Conservation (phyloP, 2,329 filamentous ascomycete species). For the Phoma sp. region DNA sequence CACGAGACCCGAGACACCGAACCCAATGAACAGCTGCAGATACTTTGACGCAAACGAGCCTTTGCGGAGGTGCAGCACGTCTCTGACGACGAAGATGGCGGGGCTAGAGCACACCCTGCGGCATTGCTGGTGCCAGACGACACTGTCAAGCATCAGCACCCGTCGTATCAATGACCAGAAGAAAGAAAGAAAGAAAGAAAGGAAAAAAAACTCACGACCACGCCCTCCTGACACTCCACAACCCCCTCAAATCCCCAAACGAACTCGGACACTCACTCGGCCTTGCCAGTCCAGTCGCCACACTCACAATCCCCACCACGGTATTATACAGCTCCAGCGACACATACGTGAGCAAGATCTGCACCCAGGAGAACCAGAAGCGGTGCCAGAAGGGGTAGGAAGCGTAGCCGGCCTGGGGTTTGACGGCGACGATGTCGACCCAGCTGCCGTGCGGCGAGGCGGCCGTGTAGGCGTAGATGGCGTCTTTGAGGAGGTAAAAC, state of each 20-base stretch:
- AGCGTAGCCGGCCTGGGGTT: constrained; percentile 3
- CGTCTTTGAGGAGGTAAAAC: constrained; percentile 24
- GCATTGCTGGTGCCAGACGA: constrained; percentile 36
- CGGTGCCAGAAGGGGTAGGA: constrained; percentile 18
- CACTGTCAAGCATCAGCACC: neutral
- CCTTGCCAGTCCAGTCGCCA: constrained; percentile 21
- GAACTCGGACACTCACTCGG: constrained; percentile 37
- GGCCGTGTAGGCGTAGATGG: constrained; percentile 23
- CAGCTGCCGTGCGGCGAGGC: constrained; percentile 31
- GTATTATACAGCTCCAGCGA: constrained; percentile 24
- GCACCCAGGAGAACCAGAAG: constrained; percentile 25
- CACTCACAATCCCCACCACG: constrained; percentile 21
- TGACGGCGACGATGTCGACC: constrained; percentile 19
- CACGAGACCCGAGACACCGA: constrained; percentile 25
- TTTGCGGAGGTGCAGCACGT: constrained; percentile 28
- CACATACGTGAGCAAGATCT: constrained; percentile 28
- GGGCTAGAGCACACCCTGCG: constrained; percentile 29
- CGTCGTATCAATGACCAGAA: neutral
- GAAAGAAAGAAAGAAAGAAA: no score
- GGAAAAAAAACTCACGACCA: constrained; percentile 30
- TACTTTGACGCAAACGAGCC: constrained; percentile 41
- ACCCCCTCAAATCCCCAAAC: constrained; percentile 27
- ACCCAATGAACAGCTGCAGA: constrained; percentile 36
- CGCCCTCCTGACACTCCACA: constrained; percentile 27
- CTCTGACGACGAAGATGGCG: constrained; percentile 23